A percentile compares a stretch with the other conserved stretches of the same genome.
These are phyloP conservation scores for Rutstroemia sp. DNA, from an alignment of 2,329 filamentous ascomycete genomes.

Conservation along the genomic window DNA sequence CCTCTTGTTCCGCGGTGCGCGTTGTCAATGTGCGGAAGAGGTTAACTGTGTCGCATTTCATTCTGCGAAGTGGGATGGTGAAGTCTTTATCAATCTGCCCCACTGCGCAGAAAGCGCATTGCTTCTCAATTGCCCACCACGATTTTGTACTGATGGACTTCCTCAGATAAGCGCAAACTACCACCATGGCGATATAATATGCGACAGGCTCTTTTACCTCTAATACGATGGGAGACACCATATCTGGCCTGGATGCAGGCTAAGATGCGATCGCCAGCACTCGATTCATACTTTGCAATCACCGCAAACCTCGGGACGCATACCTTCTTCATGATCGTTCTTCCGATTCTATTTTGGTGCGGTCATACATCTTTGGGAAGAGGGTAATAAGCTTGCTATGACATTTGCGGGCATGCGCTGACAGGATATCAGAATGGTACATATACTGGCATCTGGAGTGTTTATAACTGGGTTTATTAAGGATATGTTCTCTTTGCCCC, in stretches of 20 bases:
- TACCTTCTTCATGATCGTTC: conserved; percentile 95
- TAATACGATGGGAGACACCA: conserved; percentile 91
- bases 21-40: no score
- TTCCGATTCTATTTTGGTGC: conserved; percentile 96
- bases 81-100: not conserved
- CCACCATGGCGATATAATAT: conserved; percentile 83
- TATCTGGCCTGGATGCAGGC: conserved; percentile 85
- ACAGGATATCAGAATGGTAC: conserved; percentile 47
- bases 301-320: conserved; percentile 95
- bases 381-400: conserved; percentile 53
- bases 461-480: conserved; percentile 92
- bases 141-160: conserved; percentile 4
- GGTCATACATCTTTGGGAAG: conserved; percentile 79
- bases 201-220: conserved; percentile 73
- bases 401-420: conserved; percentile 9
- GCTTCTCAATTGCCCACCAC: not conserved
- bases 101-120: not conserved
- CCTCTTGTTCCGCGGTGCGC: not conserved
- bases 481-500: conserved; percentile 84
- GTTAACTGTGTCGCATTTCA: no score
- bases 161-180: conserved; percentile 69
- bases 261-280: conserved; percentile 67
- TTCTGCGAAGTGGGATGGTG: no score
- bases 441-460: conserved; percentile 70
- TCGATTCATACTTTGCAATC: conserved; percentile 95